A percentile compares a stretch with the other conserved stretches of the same genome.
phyloP scores from a whole-genome alignment of 2,329 filamentous ascomycete genomes.

The Neonectria sp. region DNA sequence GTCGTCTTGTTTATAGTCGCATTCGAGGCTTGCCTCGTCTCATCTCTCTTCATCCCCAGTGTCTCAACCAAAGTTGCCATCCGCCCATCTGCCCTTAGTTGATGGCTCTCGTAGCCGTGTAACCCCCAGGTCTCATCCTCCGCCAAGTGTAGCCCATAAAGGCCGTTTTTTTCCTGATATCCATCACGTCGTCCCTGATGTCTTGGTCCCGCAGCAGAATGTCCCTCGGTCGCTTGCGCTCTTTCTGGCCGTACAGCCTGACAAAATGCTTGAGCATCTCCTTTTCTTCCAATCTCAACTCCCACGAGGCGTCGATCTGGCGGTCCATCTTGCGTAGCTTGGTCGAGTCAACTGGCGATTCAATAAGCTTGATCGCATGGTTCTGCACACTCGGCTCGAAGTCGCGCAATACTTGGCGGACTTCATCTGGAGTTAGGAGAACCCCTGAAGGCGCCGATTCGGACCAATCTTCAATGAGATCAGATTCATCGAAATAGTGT shows the following conservation, averaged over 20 bases:
- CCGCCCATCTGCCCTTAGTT: constrained; percentile 13
- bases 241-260: constrained; percentile 69
- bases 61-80: not conserved
- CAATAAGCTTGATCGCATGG: constrained; percentile 62
- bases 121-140: constrained; percentile 58
- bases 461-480: constrained; percentile 76
- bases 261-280: constrained; percentile 66
- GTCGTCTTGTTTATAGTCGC: not conserved
- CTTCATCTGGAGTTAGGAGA: constrained; percentile 50
- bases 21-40: not conserved
- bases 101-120: constrained; percentile 35
- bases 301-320: constrained; percentile 60
- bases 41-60: not conserved
- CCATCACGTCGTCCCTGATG: constrained; percentile 78
- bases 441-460: constrained; percentile 60
- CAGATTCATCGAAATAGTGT: constrained; percentile 91
- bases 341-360: constrained; percentile 63
- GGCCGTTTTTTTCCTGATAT: constrained; percentile 84
- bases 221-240: constrained; percentile 87
- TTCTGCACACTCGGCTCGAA: constrained; percentile 60
- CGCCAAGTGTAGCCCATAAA: constrained; percentile 94
- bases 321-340: constrained; percentile 65
- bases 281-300: constrained; percentile 55
- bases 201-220: constrained; percentile 82
- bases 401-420: constrained; percentile 52